Evolutionary conservation across 768 basidiomycete species (phyloP).

Genomic region (Serendipita vermifera): DNA sequence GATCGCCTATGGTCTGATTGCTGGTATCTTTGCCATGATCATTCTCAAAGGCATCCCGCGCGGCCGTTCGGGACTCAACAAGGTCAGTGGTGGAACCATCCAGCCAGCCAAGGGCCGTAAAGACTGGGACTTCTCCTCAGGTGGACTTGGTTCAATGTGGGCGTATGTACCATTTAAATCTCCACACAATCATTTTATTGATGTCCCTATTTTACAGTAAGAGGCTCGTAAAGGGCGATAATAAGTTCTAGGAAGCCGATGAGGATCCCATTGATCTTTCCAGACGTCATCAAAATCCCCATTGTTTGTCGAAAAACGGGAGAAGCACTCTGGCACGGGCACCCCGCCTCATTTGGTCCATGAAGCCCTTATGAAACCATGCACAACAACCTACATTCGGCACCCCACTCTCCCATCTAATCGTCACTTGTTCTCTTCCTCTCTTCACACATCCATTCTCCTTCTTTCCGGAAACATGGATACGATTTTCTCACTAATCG

Average conservation of each 20-base stretch:
- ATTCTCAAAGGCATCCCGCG: conserved; percentile 60
- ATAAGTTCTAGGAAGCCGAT: conserved; percentile 5
- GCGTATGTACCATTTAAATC: conserved; percentile 29
- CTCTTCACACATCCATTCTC: no score
- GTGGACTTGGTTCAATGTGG: conserved; percentile 56
- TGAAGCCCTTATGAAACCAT: neutral
- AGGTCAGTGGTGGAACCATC: conserved; percentile 43
- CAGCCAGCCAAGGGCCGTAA: conserved; percentile 51
- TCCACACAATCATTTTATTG: neutral
- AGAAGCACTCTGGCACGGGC: neutral
- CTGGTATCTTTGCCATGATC: conserved; percentile 57
- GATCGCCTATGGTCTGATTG: conserved; percentile 83
- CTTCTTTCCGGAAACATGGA: no score
- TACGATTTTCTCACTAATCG: no score
- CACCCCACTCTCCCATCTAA: no score
- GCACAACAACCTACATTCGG: no score
- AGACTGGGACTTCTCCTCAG: conserved; percentile 58
- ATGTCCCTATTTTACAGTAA: conserved; percentile 1
- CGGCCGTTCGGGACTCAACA: conserved; percentile 40
- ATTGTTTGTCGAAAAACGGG: no score
- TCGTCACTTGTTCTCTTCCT: no score
- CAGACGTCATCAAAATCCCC: neutral
- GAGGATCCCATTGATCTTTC: neutral
- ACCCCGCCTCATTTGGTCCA: neutral
- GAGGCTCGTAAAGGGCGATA: conserved; percentile 6